Base-by-base conservation (phyloP, 768 basidiomycete species). In the Termitomyces bulborhizus region DNA sequence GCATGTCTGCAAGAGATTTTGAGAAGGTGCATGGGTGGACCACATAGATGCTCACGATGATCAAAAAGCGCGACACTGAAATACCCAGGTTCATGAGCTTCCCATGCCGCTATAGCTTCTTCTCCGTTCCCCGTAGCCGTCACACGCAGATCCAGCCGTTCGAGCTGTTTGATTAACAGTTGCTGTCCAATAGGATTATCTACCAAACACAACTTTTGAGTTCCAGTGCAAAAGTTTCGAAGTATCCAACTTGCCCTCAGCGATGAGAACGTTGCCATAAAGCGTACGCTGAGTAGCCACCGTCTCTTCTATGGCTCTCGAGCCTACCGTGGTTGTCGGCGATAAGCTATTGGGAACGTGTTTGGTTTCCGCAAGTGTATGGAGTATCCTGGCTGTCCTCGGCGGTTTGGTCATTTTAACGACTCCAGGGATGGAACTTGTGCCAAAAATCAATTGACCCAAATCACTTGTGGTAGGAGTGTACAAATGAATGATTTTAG, bases 31-130 rank as follows among this genome's bases (percentile, higher is more conserved):
- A 39, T 39, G 29, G 32, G 51, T 29, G 12, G 34, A 0, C 24
- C 29, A 45, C 34, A 29, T 34, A 31, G 16, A 31, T 21, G 3
- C 82, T 65, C 61, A 87, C 86, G 87, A 65, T 90, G 86, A 61
- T 90, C 87, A 60, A 90, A 88, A 26, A 90, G 62, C 5, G 86
- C 86, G 2, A 83, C 77, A 56, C 78, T 81, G 67, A 86, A 90
- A 66, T 79, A 83, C 0, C 86, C 86, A 41, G 85, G 83, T 46
- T 78, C 79, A 48, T 82, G 84, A 27, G 77, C 67, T 66, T 86
- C 81, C 86, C 86, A 89, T 69, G 84, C 87, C 43, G 73, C 66
- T 43, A 87, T 69, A 4, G 87, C 86, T 66, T 86, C 85, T 59
- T 84, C 79, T 12, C 86, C 86, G 57, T 88, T 85, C 6, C 74